Conservation (phyloP, 73 alveolate species). For the Blepharisma stoltei region DNA sequence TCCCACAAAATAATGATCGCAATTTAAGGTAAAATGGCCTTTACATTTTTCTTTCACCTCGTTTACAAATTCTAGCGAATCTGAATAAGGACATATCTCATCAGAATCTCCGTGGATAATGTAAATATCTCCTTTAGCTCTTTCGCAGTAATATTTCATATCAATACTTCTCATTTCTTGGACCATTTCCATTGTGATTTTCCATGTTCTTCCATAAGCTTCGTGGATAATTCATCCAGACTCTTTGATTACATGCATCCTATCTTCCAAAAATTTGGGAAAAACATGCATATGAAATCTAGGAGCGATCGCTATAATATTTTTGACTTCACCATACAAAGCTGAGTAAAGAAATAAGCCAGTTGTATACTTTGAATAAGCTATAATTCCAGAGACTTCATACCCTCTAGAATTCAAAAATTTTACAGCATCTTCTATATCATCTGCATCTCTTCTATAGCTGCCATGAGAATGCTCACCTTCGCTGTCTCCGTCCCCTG, state of each 20-base stretch:
- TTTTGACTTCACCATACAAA: not conserved
- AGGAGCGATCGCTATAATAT: not conserved
- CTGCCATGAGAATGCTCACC: not conserved
- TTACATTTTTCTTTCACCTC: no score
- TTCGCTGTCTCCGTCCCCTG: conserved; percentile 17
- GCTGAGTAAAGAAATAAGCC: not conserved
- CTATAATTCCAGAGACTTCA: not conserved
- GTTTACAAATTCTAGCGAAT: no score
- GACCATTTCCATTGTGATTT: not conserved
- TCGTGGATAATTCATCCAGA: not conserved
- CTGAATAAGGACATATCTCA: not conserved
- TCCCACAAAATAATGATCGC: no score
- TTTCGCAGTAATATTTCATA: not conserved
- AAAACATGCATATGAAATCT: not conserved
- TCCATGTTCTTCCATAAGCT: not conserved
- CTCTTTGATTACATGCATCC: not conserved
- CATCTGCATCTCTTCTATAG: not conserved
- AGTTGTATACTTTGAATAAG: not conserved
- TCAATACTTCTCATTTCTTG: not conserved
- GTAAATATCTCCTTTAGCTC: not conserved
- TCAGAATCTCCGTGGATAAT: not conserved
- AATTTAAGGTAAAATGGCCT: no score
- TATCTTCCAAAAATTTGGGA: not conserved
- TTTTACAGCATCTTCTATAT: not conserved
- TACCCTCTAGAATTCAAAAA: not conserved